These are phyloP conservation scores for Crithidia bombi DNA, from an alignment of 208 protist genomes.

Conservation along the genomic window DNA sequence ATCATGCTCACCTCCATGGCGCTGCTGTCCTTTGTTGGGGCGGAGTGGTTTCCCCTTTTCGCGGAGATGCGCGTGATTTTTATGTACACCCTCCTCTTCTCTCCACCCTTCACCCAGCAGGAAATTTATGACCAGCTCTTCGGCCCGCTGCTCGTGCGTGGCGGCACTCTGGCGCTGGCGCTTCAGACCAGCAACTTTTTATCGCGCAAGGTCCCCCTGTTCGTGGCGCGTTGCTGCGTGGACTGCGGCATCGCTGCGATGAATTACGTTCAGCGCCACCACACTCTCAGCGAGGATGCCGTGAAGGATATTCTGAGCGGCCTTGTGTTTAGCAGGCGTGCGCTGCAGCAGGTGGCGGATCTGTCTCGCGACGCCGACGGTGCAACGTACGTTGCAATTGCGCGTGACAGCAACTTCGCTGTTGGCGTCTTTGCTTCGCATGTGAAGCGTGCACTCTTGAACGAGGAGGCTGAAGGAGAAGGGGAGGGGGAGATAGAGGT, in stretches of 20 bases:
- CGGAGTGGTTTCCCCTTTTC: slow-evolving; percentile 62
- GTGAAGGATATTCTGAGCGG: slow-evolving; percentile 59
- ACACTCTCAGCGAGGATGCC: slow-evolving; percentile 40
- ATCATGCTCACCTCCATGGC: slow-evolving; percentile 60
- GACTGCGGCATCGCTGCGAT: slow-evolving; percentile 43
- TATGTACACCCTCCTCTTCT: slow-evolving; percentile 61
- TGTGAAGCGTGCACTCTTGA: slow-evolving; percentile 20
- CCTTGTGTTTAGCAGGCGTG: slow-evolving; percentile 49
- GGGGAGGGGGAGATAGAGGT: not conserved
- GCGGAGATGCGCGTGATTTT: slow-evolving; percentile 59
- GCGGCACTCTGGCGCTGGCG: slow-evolving; percentile 18
- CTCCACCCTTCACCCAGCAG: slow-evolving; percentile 49
- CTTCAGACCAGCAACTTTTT: slow-evolving; percentile 45
- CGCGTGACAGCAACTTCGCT: slow-evolving; percentile 25
- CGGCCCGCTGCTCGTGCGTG: slow-evolving; percentile 39
- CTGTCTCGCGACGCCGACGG: slow-evolving; percentile 23
- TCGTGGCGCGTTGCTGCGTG: slow-evolving; percentile 40
- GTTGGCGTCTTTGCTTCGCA: slow-evolving; percentile 21
- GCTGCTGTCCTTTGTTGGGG: slow-evolving; percentile 48
- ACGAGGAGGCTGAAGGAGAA: not conserved
- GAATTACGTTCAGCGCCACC: slow-evolving; percentile 42
- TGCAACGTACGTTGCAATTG: slow-evolving; percentile 13
- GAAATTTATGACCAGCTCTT: slow-evolving; percentile 67
- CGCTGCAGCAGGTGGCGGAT: slow-evolving; percentile 41
- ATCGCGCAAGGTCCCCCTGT: slow-evolving; percentile 35